A percentile compares a stretch with the other conserved stretches of the same genome.
phyloP scores from a whole-genome alignment of 371 early-diverging fungal genomes.

The Rhizopus sp. region DNA sequence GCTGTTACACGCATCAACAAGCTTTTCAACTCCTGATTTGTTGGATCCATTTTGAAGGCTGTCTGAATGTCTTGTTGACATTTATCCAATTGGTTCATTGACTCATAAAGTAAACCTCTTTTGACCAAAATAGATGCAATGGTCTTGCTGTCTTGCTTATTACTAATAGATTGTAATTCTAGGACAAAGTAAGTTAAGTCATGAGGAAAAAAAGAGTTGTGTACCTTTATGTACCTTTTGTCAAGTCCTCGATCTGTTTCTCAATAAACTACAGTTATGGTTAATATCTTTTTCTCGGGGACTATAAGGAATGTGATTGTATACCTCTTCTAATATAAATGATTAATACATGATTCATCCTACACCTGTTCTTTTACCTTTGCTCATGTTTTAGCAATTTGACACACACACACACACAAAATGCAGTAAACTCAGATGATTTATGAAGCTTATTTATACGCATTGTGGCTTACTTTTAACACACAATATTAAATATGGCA shows the following conservation, averaged over 20 bases:
- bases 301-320: too few species aligned
- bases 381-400: neutral
- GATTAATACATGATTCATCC: neutral
- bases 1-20: slow-evolving; percentile 22
- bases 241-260: slow-evolving; percentile 7
- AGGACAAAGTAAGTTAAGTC: neutral
- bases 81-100: slow-evolving; percentile 26
- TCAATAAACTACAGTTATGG: slow-evolving; percentile 5
- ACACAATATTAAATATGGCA: slow-evolving; percentile 22
- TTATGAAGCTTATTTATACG: too few species aligned
- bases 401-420: too few species aligned
- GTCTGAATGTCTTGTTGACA: slow-evolving; percentile 43
- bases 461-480: neutral
- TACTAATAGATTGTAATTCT: slow-evolving; percentile 8
- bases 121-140: slow-evolving; percentile 27
- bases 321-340: neutral
- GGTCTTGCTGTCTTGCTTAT: slow-evolving; percentile 19
- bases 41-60: slow-evolving; percentile 39
- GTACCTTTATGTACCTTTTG: slow-evolving; percentile 2
- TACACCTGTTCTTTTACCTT: neutral
- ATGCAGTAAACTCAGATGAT: neutral
- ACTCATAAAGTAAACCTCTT: slow-evolving; percentile 40
- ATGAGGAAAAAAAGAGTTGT: neutral
- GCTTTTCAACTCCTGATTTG: slow-evolving; percentile 34
- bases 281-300: too few species aligned